These are phyloP conservation scores for Colletotrichum cordylinicola DNA, from an alignment of 2,329 filamentous ascomycete species.

Conservation along the genomic window DNA sequence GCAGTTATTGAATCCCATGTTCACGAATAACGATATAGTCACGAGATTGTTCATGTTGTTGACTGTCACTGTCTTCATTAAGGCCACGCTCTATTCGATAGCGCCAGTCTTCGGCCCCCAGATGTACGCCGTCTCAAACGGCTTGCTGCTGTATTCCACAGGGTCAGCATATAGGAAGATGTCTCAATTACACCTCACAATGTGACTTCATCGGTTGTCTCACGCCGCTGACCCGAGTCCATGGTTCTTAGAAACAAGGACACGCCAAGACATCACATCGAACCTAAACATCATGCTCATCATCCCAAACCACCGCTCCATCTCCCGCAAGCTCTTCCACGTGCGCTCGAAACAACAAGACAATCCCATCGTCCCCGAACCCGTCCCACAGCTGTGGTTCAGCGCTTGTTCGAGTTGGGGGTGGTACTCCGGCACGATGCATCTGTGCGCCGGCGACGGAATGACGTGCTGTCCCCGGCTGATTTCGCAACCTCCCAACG, in stretches of 20 bases:
- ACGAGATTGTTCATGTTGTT: too few species aligned
- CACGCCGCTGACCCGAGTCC: not conserved
- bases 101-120: not conserved
- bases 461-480: slow-evolving; percentile 18
- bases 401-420: not conserved
- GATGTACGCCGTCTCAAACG: not conserved
- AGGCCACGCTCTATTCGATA: accelerated
- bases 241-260: not conserved
- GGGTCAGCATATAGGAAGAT: accelerated
- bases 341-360: not conserved
- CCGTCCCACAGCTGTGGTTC: not conserved
- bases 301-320: not conserved
- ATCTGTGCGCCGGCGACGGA: slow-evolving; percentile 8
- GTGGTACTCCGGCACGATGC: not conserved
- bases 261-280: not conserved
- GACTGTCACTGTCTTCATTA: not conserved
- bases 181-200: accelerated
- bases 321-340: not conserved
- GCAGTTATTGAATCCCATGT: not conserved
- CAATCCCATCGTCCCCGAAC: too few species aligned
- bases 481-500: slow-evolving; percentile 15
- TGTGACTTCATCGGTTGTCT: accelerated
- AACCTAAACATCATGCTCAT: not conserved
- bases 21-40: accelerated
- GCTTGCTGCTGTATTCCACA: accelerated